Percentiles rank a stretch among this genome's conserved stretches.
Evolutionary conservation across 1,284 basidiomycete genomes (phyloP).

Genomic region (Pterula multifida): DNA sequence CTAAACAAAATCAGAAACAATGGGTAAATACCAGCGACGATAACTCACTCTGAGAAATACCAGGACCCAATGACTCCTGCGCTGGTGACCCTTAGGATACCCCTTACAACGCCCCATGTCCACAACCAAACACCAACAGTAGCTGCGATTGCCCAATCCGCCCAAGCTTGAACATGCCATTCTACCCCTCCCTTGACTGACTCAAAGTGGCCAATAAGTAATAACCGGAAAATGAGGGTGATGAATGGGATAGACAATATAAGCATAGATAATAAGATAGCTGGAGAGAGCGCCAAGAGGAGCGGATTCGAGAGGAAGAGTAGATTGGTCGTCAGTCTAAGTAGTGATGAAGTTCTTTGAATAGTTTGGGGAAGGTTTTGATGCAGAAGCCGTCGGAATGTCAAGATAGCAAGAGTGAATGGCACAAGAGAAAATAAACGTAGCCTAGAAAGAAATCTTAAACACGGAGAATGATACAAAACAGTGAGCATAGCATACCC

Average conservation of each 20-base stretch:
- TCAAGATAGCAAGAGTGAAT: conserved; percentile 55
- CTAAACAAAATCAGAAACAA: conserved; percentile 13
- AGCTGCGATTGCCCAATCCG: conserved; percentile 69
- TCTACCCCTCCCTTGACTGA: conserved; percentile 29
- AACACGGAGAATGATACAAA: conserved; percentile 1
- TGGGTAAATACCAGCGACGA: not conserved
- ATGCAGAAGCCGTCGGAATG: conserved; percentile 55
- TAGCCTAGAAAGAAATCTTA: conserved; percentile 28
- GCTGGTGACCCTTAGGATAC: conserved; percentile 66
- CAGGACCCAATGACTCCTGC: conserved; percentile 83
- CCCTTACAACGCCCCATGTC: conserved; percentile 84
- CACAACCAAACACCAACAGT: conserved; percentile 74
- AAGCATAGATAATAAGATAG: conserved; percentile 63
- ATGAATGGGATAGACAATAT: conserved; percentile 77
- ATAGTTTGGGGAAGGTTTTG: conserved; percentile 47
- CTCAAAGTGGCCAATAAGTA: conserved; percentile 53
- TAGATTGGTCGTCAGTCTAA: conserved; percentile 71
- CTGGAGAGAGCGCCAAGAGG: conserved; percentile 69
- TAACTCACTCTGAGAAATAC: conserved; percentile 76
- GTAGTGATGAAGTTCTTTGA: conserved; percentile 62
- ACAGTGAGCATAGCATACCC: conserved; percentile 37
- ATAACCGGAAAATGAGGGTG: conserved; percentile 71
- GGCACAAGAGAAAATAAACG: conserved; percentile 73
- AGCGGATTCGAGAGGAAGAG: conserved; percentile 66
- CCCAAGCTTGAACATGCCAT: conserved; percentile 73